A percentile compares a stretch with the other conserved stretches of the same genome.
Conservation (phyloP, 805 yeast species). For the Kuraishia cidri region DNA sequence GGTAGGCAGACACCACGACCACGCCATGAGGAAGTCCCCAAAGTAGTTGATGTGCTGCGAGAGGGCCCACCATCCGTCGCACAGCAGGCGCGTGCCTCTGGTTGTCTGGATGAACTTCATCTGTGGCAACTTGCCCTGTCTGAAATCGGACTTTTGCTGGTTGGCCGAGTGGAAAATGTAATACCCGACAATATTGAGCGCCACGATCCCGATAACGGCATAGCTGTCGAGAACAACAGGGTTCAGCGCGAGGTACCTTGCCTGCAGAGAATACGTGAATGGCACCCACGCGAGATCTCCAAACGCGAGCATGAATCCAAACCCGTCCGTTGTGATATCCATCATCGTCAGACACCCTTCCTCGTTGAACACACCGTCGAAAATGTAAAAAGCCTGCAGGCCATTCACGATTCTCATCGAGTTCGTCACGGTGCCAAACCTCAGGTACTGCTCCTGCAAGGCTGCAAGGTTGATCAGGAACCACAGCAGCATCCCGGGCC, state of each 20-base stretch:
- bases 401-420: slow-evolving; percentile 62
- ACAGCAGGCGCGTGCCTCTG: slow-evolving; percentile 70
- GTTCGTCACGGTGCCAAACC: slow-evolving; percentile 51
- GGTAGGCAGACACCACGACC: slow-evolving; percentile 90
- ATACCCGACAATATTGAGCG: slow-evolving; percentile 54
- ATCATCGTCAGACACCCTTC: slow-evolving; percentile 89
- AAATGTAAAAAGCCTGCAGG: slow-evolving; percentile 72
- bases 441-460: slow-evolving; percentile 70
- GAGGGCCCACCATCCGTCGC: slow-evolving; percentile 94
- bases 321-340: slow-evolving; percentile 94
- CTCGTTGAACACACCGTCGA: slow-evolving; percentile 91
- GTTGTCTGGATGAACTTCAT: slow-evolving; percentile 63
- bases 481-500: slow-evolving; percentile 94
- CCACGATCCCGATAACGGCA: slow-evolving; percentile 29
- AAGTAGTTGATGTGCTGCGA: slow-evolving; percentile 92
- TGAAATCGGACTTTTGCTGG: slow-evolving; percentile 76
- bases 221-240: slow-evolving; percentile 43
- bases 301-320: slow-evolving; percentile 92
- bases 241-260: slow-evolving; percentile 68
- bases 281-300: slow-evolving; percentile 94
- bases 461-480: slow-evolving; percentile 67
- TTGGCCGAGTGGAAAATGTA: slow-evolving; percentile 81
- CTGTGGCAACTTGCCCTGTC: slow-evolving; percentile 64
- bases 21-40: slow-evolving; percentile 91
- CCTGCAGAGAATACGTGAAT: slow-evolving; percentile 80